Conservation (phyloP, 176 grass and related monocot species). For the Areca catechu region DNA sequence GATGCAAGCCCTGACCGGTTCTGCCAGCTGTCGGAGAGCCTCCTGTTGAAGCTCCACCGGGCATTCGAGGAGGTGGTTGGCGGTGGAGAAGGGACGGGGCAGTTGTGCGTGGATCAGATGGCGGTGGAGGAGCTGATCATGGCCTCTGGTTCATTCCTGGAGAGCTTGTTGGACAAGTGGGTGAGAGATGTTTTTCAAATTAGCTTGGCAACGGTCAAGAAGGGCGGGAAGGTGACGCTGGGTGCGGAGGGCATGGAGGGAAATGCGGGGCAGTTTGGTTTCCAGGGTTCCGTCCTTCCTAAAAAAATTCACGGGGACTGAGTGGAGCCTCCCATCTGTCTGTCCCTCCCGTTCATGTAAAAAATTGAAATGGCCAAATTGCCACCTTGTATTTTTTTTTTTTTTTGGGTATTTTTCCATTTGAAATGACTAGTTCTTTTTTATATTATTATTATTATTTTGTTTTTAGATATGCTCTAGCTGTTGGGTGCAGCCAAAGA, state of each 20-base stretch:
- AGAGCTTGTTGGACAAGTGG: slow-evolving; percentile 56
- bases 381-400: no score
- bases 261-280: slow-evolving; percentile 32
- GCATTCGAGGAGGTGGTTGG: slow-evolving; percentile 12
- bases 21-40: slow-evolving; percentile 1
- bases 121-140: slow-evolving; percentile 28
- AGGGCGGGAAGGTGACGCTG: slow-evolving; percentile 44
- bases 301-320: slow-evolving; percentile 53
- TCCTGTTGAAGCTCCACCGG: slow-evolving; percentile 28
- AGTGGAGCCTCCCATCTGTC: no score
- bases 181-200: slow-evolving; percentile 46
- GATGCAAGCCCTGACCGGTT: slow-evolving; percentile 13
- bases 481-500: no score
- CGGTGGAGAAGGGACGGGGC: not conserved
- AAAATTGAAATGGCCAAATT: no score
- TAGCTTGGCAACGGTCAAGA: slow-evolving; percentile 27
- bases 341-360: no score
- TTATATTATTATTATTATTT: no score
- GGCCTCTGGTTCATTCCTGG: slow-evolving; percentile 35
- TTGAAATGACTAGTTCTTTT: no score
- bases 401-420: no score
- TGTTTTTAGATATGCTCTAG: no score
- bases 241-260: slow-evolving; percentile 20
- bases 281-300: slow-evolving; percentile 63
- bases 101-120: slow-evolving; percentile 24